These are phyloP conservation scores for Sphaerosporella brunnea DNA, from an alignment of 495 filamentous ascomycete species.

Conservation along the genomic window DNA sequence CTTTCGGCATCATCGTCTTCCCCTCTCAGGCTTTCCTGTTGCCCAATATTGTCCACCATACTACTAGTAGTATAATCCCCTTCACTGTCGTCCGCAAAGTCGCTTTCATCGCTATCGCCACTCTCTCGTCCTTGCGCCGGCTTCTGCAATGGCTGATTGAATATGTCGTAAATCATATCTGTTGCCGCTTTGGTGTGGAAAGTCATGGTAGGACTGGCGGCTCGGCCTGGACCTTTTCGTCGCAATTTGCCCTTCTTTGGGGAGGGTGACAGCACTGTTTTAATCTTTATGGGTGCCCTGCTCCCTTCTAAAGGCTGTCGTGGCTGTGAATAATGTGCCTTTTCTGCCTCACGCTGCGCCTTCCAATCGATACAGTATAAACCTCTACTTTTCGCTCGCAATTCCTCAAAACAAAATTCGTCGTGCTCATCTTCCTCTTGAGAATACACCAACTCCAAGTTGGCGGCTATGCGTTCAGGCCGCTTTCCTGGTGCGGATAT, in stretches of 20 bases:
- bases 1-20: conserved; percentile 27
- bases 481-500: conserved; percentile 12
- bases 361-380: conserved; percentile 62
- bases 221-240: conserved; percentile 13
- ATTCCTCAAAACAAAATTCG: conserved; percentile 56
- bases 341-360: conserved; percentile 27
- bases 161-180: conserved; percentile 92
- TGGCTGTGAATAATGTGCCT: conserved; percentile 51
- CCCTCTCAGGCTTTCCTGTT: conserved; percentile 13
- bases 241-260: conserved; percentile 25
- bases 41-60: conserved; percentile 10
- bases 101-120: conserved; percentile 28
- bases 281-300: conserved; percentile 22
- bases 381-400: conserved; percentile 60
- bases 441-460: conserved; percentile 70
- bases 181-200: conserved; percentile 87
- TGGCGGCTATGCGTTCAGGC: conserved; percentile 64
- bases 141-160: conserved; percentile 69
- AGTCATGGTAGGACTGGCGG: conserved; percentile 64
- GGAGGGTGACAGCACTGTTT: conserved; percentile 23
- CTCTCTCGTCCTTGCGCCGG: conserved; percentile 26
- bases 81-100: conserved; percentile 48
- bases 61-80: conserved; percentile 38
- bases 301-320: conserved; percentile 31
- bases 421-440: conserved; percentile 16